Base-by-base conservation (phyloP, 2,329 filamentous ascomycete species). In the Ceratocystis destructans region DNA sequence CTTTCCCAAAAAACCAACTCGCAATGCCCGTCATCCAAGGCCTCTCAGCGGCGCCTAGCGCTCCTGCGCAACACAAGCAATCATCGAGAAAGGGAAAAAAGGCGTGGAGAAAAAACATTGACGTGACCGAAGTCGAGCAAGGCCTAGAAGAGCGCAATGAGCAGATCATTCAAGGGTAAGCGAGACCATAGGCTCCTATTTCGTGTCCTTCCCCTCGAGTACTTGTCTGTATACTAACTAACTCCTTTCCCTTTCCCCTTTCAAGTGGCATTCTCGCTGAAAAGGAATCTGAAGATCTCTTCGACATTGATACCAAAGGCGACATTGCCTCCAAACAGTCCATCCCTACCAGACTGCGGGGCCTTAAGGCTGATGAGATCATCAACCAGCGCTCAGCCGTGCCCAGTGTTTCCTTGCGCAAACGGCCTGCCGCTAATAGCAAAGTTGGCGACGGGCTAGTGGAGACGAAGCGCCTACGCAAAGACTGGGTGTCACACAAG, bases 81-180 rank as follows among this genome's bases (percentile, higher is more conserved):
- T 85, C 91, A 31, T 97, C 93, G 4, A 83, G 94, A 74, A 99
- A 99, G 76, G 94, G 95, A 72, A 97, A 97, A 78, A 97, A 96
- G 79, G 93, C 94, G 41, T 99, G 94, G 94, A 84, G 94, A 73
- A 99, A 97, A 76, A 96, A 99, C 78, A 90, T 99, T 76, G 90
- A 99, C 77, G 84, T 97, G 69, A 87, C 89, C 33, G 87, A 96
- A 69, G 84, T 99, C 31, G 83, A 93, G 72, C 79, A 87, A 65
- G 94, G 94, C 68, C 83, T 99, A 44, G 87, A 91, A 69, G 82
- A 88, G 72, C 79, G 95, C 70, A 90, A 94, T 72, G 88, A 95
- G 68, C 89, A 97, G 78, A 87, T 96, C 69, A 94, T 96, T 70
- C 83, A 87, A 79, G 94, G 94, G 90, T 93, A 80, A 68, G 79